Percentiles rank a stretch among this genome's conserved stretches.
Evolutionary conservation across 257 asterid species (phyloP).

Genomic region (Cruciata laevipes): DNA sequence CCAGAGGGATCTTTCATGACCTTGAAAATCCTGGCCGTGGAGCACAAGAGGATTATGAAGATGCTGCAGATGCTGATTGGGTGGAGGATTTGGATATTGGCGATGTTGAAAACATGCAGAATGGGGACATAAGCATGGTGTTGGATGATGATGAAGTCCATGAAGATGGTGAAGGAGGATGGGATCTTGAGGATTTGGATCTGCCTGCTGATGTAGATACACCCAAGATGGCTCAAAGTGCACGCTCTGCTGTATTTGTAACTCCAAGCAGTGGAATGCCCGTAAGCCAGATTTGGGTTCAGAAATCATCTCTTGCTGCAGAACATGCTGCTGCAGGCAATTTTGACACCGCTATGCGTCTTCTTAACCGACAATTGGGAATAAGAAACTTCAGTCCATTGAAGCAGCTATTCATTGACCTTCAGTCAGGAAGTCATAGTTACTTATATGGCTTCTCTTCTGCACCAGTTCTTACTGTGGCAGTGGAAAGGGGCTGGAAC

Average conservation of each 20-base stretch:
- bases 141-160: slow-evolving; percentile 43
- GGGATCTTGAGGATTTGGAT: slow-evolving; percentile 96
- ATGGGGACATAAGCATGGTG: slow-evolving; percentile 32
- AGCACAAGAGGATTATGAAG: slow-evolving; percentile 43
- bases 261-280: slow-evolving; percentile 86
- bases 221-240: slow-evolving; percentile 43
- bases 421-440: slow-evolving; percentile 75
- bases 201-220: slow-evolving; percentile 83
- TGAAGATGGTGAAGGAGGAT: slow-evolving; percentile 70
- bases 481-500: slow-evolving; percentile 80
- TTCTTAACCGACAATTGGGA: slow-evolving; percentile 78
- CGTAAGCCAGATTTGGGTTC: slow-evolving; percentile 90
- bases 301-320: slow-evolving; percentile 84
- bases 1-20: slow-evolving; percentile 63
- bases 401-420: slow-evolving; percentile 53
- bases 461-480: slow-evolving; percentile 58
- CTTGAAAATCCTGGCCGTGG: slow-evolving; percentile 46
- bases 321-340: slow-evolving; percentile 96
- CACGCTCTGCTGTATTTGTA: slow-evolving; percentile 61
- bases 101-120: slow-evolving; percentile 38
- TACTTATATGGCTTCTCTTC: slow-evolving; percentile 65
- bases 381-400: slow-evolving; percentile 63
- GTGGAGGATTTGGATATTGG: slow-evolving; percentile 42
- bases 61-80: slow-evolving; percentile 59
- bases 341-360: slow-evolving; percentile 89